Percentiles rank a stretch among this genome's conserved stretches.
Conservation (phyloP, 1,284 basidiomycete genomes). For the Golubevia sp. region DNA sequence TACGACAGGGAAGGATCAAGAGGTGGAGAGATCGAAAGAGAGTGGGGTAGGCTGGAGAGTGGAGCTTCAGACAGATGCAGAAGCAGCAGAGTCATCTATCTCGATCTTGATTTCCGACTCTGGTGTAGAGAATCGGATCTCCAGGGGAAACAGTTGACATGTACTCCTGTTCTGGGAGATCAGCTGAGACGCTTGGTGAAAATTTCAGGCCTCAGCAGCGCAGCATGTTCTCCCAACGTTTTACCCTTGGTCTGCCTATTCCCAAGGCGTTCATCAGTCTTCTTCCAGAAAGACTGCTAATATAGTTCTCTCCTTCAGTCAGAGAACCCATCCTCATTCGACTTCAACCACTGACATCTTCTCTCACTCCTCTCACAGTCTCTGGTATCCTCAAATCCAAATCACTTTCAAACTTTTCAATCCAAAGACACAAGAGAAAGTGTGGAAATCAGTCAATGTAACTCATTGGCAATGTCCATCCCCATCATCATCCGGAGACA, state of each 20-base stretch:
- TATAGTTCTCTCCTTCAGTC: neutral
- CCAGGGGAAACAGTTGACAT: too few relatives aligned
- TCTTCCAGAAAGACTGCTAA: too few relatives aligned
- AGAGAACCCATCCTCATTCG: neutral
- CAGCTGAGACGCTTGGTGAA: too few relatives aligned
- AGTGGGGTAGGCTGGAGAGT: too few relatives aligned
- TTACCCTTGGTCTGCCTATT: conserved; percentile 4
- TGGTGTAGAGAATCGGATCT: too few relatives aligned
- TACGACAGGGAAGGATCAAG: too few relatives aligned
- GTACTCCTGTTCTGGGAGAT: too few relatives aligned
- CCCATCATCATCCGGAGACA: conserved; percentile 69
- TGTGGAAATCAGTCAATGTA: conserved; percentile 90
- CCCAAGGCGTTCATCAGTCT: neutral
- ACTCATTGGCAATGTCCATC: conserved; percentile 79
- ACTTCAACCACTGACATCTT: neutral
- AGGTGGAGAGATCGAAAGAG: too few relatives aligned
- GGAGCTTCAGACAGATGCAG: too few relatives aligned
- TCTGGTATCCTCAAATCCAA: conserved; percentile 93
- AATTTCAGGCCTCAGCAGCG: too few relatives aligned
- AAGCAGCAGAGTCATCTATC: too few relatives aligned
- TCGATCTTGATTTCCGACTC: too few relatives aligned
- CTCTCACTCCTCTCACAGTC: conserved; percentile 62
- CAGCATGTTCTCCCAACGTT: conserved; percentile 1
- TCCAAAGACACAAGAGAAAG: conserved; percentile 73
- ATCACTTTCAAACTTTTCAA: conserved; percentile 91